Conservation (phyloP, 2,329 filamentous ascomycete species). For the Stylonectria norvegica region DNA sequence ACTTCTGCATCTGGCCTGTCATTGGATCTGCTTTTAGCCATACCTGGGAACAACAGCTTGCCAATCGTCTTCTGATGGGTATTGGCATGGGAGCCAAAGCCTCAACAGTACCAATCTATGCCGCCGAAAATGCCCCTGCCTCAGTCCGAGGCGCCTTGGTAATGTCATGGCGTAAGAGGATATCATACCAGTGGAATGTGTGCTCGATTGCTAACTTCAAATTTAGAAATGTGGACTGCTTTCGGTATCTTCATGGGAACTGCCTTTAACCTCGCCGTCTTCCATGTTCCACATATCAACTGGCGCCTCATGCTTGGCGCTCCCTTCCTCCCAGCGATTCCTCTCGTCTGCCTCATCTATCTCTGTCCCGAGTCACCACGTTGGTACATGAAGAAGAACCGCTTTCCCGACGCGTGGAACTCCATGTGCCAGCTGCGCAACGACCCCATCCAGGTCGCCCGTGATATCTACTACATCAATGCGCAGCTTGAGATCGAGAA, state of each 20-base stretch:
- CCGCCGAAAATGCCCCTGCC: conserved; percentile 68
- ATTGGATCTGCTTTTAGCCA: conserved; percentile 63
- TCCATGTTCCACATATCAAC: conserved; percentile 24
- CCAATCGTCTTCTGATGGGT: conserved; percentile 64
- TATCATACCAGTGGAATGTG: no score
- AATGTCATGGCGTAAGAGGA: conserved; percentile 80
- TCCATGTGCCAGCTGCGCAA: conserved; percentile 51
- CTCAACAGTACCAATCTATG: conserved; percentile 67
- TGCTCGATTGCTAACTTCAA: no score
- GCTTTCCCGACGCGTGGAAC: conserved; percentile 57
- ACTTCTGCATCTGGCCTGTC: conserved; percentile 63
- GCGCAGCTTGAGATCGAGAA: conserved; percentile 42
- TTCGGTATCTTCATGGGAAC: conserved; percentile 49
- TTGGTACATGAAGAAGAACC: conserved; percentile 63
- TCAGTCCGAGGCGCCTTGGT: conserved; percentile 69
- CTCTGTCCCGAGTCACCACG: conserved; percentile 63
- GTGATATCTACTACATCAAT: conserved; percentile 57
- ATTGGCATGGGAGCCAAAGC: conserved; percentile 67
- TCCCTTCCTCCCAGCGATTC: conserved; percentile 57
- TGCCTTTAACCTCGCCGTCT: conserved; percentile 35
- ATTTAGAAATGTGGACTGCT: conserved; percentile 63
- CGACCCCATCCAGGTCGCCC: conserved; percentile 53
- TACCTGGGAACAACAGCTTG: conserved; percentile 64
- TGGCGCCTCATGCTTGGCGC: conserved; percentile 53
- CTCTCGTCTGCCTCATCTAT: conserved; percentile 52